These are phyloP conservation scores for Metschnikowia rubicola DNA, from an alignment of 805 yeast species.

Conservation along the genomic window DNA sequence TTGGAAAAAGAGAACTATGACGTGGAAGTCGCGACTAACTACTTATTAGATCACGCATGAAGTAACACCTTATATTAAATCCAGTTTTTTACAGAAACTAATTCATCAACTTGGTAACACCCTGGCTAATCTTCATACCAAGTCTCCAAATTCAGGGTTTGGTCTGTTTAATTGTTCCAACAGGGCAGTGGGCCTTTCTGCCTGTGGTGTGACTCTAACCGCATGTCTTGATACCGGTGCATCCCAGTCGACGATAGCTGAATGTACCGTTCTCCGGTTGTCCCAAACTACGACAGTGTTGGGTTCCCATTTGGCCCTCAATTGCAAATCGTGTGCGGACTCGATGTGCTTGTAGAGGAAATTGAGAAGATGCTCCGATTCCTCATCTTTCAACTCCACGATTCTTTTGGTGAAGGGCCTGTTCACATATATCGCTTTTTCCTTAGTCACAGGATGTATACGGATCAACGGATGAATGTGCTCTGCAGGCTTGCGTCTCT, in stretches of 20 bases:
- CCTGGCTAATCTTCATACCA: background rate
- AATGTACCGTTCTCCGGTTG: conserved; percentile 32
- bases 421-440: conserved; percentile 31
- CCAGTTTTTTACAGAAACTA: background rate
- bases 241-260: conserved; percentile 36
- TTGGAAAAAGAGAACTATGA: conserved; percentile 68
- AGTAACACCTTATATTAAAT: background rate
- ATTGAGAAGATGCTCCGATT: conserved; percentile 28
- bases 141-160: conserved; percentile 8
- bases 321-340: conserved; percentile 32
- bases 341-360: conserved; percentile 34
- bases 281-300: conserved; percentile 37
- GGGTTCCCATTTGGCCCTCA: conserved; percentile 37
- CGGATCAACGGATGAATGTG: conserved; percentile 35
- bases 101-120: too few species aligned
- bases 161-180: conserved; percentile 34
- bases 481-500: conserved; percentile 31
- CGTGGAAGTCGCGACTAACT: conserved; percentile 84
- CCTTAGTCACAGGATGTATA: conserved; percentile 33
- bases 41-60: conserved; percentile 67
- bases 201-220: conserved; percentile 36
- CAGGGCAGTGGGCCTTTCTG: conserved; percentile 37
- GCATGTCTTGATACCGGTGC: conserved; percentile 36
- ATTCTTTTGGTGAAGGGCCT: conserved; percentile 33
- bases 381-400: conserved; percentile 35